These are phyloP conservation scores for Silene noctiflora DNA, from an alignment of 179 eudicot genomes.

Conservation along the genomic window DNA sequence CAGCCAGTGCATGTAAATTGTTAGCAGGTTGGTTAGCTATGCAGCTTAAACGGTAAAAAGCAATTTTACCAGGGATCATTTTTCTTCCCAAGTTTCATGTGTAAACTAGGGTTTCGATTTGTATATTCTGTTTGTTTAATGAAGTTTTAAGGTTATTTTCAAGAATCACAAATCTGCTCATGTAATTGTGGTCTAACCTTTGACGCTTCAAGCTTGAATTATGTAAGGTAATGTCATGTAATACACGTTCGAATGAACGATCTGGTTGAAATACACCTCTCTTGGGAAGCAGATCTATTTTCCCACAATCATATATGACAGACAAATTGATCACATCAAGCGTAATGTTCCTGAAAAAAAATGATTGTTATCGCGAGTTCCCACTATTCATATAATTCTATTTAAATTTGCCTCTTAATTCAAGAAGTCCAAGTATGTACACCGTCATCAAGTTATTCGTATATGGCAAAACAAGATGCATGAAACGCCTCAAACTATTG, in stretches of 20 bases:
- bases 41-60: slow-evolving; percentile 2
- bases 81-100: slow-evolving; percentile 13
- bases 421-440: too few relatives aligned
- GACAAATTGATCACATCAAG: too few relatives aligned
- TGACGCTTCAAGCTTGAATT: background rate
- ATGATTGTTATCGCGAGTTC: too few relatives aligned
- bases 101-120: slow-evolving; percentile 6
- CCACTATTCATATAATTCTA: too few relatives aligned
- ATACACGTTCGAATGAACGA: background rate
- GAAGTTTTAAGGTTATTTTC: slow-evolving; percentile 19
- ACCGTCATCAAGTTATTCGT: too few relatives aligned
- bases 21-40: slow-evolving; percentile 9
- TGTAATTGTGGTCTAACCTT: background rate
- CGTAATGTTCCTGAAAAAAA: too few relatives aligned
- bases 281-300: too few relatives aligned
- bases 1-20: slow-evolving; percentile 19
- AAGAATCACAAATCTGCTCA: background rate
- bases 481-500: too few relatives aligned
- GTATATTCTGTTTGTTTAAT: slow-evolving; percentile 10
- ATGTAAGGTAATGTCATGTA: background rate
- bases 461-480: too few relatives aligned
- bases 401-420: too few relatives aligned
- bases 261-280: too few relatives aligned
- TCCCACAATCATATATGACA: too few relatives aligned
- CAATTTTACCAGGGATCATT: slow-evolving; percentile 9